phyloP scores from a whole-genome alignment of 306 rosid species.

The Alnus glutinosa region DNA sequence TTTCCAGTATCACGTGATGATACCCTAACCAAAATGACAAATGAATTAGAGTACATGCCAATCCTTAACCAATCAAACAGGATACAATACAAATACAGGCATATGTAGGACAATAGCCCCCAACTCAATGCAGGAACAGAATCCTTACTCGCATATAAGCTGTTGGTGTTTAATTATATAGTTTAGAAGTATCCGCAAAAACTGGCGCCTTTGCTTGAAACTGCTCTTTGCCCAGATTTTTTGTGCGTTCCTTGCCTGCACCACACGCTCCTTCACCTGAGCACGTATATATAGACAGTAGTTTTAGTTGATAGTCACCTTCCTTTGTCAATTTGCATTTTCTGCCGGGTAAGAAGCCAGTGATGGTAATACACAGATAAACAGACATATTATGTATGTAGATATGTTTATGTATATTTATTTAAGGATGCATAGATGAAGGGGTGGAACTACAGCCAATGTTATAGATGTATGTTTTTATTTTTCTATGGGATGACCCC shows the following conservation, averaged over 20 bases:
- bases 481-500: no score
- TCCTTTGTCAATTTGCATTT: background rate
- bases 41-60: constrained; percentile 23
- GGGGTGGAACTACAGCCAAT: no score
- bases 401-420: background rate
- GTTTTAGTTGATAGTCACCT: constrained; percentile 20
- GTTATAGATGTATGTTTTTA: no score
- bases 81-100: background rate
- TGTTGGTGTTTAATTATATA: constrained; percentile 82
- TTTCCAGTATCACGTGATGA: constrained; percentile 96
- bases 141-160: constrained; percentile 90
- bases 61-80: constrained; percentile 5
- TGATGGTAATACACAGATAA: background rate
- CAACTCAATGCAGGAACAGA: constrained; percentile 23
- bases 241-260: constrained; percentile 82
- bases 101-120: background rate
- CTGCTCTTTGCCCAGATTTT: constrained; percentile 82
- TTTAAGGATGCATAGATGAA: background rate
- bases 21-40: constrained; percentile 48
- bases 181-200: constrained; percentile 82
- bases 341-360: background rate
- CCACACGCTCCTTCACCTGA: constrained; percentile 84
- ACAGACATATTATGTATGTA: no score
- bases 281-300: constrained; percentile 25
- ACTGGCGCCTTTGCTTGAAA: constrained; percentile 87